Percentiles rank a stretch among this genome's conserved stretches.
These are phyloP conservation scores for Calonectria ilicicola DNA, from an alignment of 2,329 filamentous ascomycete genomes.

Conservation along the genomic window DNA sequence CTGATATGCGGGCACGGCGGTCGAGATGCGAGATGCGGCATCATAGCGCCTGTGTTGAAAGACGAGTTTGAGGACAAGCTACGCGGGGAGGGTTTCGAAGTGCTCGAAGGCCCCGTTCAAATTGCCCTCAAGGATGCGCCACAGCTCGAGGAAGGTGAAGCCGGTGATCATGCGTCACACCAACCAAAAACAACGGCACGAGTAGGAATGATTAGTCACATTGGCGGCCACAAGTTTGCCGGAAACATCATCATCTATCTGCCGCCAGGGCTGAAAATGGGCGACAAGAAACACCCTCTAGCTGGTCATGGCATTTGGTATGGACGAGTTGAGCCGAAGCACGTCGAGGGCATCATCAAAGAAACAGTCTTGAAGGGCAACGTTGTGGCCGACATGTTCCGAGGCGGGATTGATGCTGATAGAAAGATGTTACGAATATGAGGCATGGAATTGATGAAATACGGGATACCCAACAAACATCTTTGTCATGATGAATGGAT, in stretches of 20 bases:
- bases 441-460: slow-evolving; percentile 19
- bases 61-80: slow-evolving; percentile 76
- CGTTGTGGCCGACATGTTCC: slow-evolving; percentile 77
- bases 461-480: slow-evolving; percentile 29
- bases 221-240: slow-evolving; percentile 88
- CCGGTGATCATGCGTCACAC: not conserved
- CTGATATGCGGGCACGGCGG: slow-evolving; percentile 90
- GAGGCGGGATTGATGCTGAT: slow-evolving; percentile 73
- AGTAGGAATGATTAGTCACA: slow-evolving; percentile 80
- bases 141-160: slow-evolving; percentile 35
- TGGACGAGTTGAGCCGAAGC: slow-evolving; percentile 78
- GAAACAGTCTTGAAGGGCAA: slow-evolving; percentile 77
- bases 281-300: slow-evolving; percentile 65
- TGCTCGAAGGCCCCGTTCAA: slow-evolving; percentile 61
- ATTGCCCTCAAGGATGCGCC: slow-evolving; percentile 33
- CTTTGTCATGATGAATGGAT: not conserved
- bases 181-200: slow-evolving; percentile 58
- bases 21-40: slow-evolving; percentile 84
- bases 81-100: slow-evolving; percentile 58
- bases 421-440: slow-evolving; percentile 64
- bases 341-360: slow-evolving; percentile 80
- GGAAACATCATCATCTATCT: slow-evolving; percentile 88
- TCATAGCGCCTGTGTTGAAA: slow-evolving; percentile 80
- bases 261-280: slow-evolving; percentile 64
- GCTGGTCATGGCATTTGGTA: slow-evolving; percentile 85